phyloP scores from a whole-genome alignment of 176 grass and related monocot species.

The Cenchrus fungigraminus region DNA sequence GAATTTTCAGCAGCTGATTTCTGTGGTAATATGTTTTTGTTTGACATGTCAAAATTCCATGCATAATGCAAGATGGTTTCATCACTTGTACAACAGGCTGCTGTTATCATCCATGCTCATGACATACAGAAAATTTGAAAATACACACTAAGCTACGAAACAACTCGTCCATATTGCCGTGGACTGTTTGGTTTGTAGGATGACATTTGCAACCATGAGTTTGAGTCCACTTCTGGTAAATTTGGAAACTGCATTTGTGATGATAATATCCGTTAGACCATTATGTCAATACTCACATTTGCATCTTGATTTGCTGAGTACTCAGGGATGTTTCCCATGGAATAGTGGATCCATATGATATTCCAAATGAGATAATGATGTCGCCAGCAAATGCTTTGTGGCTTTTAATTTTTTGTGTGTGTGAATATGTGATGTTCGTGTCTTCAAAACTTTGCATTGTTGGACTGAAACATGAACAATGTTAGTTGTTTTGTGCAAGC shows the following conservation, averaged over 20 bases:
- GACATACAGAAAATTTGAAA: no score
- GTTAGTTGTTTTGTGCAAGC: no score
- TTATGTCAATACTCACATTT: background rate
- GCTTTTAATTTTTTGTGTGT: background rate
- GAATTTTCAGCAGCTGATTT: background rate
- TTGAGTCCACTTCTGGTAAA: background rate
- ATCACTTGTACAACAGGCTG: background rate
- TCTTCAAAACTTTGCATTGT: background rate
- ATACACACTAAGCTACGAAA: background rate
- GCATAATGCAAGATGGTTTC: background rate
- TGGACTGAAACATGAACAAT: background rate
- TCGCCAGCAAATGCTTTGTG: background rate
- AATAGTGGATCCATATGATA: background rate
- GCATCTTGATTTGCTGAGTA: background rate
- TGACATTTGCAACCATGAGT: background rate
- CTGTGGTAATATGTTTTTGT: background rate
- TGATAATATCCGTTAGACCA: background rate
- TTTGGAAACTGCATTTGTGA: conserved; percentile 18
- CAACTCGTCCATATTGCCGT: background rate
- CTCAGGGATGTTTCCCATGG: background rate
- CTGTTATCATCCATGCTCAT: background rate
- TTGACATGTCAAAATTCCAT: background rate
- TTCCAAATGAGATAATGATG: background rate
- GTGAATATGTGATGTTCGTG: background rate
- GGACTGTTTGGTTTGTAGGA: background rate